Percentiles rank a stretch among this genome's conserved stretches.
phyloP scores from a whole-genome alignment of 164 flowering plant species.

The Pachysandra terminalis region DNA sequence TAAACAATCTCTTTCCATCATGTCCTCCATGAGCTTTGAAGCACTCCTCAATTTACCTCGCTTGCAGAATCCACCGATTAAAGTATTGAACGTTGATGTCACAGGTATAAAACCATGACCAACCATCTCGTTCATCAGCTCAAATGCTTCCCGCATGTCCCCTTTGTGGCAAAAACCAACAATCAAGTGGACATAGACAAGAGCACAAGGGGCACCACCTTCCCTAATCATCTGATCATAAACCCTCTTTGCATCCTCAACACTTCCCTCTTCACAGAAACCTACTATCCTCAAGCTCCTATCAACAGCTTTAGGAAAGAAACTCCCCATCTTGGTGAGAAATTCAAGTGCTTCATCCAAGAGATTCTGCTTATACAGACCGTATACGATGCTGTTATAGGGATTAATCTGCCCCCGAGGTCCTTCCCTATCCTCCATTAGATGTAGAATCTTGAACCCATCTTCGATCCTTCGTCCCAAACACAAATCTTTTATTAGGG shows the following conservation, averaged over 20 bases:
- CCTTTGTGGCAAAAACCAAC: slow-evolving; percentile 40
- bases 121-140: slow-evolving; percentile 67
- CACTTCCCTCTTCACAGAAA: slow-evolving; percentile 42
- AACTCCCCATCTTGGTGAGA: slow-evolving; percentile 43
- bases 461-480: slow-evolving; percentile 50
- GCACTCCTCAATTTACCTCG: slow-evolving; percentile 52
- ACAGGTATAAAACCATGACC: slow-evolving; percentile 43
- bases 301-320: slow-evolving; percentile 61
- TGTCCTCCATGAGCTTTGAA: slow-evolving; percentile 55
- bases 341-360: slow-evolving; percentile 50
- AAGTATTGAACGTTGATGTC: slow-evolving; percentile 51
- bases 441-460: slow-evolving; percentile 57
- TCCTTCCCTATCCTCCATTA: slow-evolving; percentile 57
- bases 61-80: slow-evolving; percentile 56
- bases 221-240: slow-evolving; percentile 53
- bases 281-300: slow-evolving; percentile 46
- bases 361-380: slow-evolving; percentile 56
- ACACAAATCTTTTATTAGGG: slow-evolving; percentile 60
- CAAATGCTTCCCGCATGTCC: slow-evolving; percentile 46
- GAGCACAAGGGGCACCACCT: slow-evolving; percentile 55
- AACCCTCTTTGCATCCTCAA: slow-evolving; percentile 47
- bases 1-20: slow-evolving; percentile 47
- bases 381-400: slow-evolving; percentile 72
- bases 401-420: slow-evolving; percentile 45
- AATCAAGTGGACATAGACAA: slow-evolving; percentile 51